Base-by-base conservation (phyloP, 805 yeast species). In the Metschnikowia lochheadii region DNA sequence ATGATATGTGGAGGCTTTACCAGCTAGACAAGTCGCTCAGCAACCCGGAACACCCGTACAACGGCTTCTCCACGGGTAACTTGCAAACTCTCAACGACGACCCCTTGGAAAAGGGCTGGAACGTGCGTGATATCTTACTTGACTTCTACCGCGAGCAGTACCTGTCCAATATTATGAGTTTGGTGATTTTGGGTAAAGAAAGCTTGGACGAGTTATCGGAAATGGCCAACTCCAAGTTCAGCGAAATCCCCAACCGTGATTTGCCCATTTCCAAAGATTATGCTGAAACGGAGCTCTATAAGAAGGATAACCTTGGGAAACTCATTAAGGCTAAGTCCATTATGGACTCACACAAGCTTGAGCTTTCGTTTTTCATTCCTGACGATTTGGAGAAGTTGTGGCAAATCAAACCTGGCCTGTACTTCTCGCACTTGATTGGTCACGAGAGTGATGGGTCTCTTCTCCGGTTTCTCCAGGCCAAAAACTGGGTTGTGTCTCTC, bases 391-490 rank as follows among this genome's bases (percentile, higher is more conserved):
- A 78, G 23, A 65, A 70, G 46, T 54, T 65, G 20, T 87, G 91
- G 87, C 78, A 79, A 48, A 76, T 78, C 21, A 82, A 82, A 57
- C 96, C 97, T 0, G 76, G 80, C 6, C 80, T 77, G 49, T 87
- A 89, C 66, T 78, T 73, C 56, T 81, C 91, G 18, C 97, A 94
- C 65, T 73, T 94, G 48, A 70, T 92, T 44, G 98, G 98, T 38
- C 98, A 92, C 66, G 99, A 92, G 70, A 87, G 94, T 44, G 77
- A 84, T 44, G 98, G 98, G 1, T 89, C 97, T 1, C 65, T 92
- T 17, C 73, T 89, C 34, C 79, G 83, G 49, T 78, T 76, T 56
- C 78, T 92, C 56, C 92, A 89, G 68, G 64, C 70, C 33, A 63
- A 62, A 50, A 87, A 91, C 13, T 87, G 91, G 89, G 96, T 92